Percentiles rank a stretch among this genome's conserved stretches.
Conservation (phyloP, 371 early-diverging fungal genomes). For the Gilbertella persicaria region DNA sequence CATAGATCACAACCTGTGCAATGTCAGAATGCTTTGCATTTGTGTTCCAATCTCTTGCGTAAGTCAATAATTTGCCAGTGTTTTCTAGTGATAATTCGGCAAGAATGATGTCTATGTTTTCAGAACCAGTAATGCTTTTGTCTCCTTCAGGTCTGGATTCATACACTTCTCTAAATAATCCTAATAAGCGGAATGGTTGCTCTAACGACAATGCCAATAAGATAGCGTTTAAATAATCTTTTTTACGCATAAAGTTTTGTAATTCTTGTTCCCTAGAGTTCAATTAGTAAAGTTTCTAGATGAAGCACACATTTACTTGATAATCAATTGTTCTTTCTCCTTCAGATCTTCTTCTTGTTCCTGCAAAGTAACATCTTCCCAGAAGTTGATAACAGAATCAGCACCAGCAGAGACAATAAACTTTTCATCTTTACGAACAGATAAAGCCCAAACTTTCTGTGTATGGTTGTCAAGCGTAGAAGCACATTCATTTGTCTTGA, state of each 20-base stretch:
- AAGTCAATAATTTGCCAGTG: conserved; percentile 77
- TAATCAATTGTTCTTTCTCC: conserved; percentile 69
- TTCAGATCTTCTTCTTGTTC: conserved; percentile 73
- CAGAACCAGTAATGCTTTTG: conserved; percentile 61
- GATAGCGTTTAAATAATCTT: conserved; percentile 94
- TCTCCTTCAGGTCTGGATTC: conserved; percentile 53
- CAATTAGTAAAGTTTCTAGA: too few relatives aligned
- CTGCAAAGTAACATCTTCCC: conserved; percentile 88
- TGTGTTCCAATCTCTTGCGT: conserved; percentile 95
- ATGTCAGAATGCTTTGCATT: conserved; percentile 76
- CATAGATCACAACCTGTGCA: conserved; percentile 84
- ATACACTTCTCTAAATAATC: conserved; percentile 71
- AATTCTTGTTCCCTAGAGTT: conserved; percentile 93
- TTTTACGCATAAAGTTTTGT: conserved; percentile 77
- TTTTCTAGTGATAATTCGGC: conserved; percentile 56
- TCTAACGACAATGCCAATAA: conserved; percentile 86
- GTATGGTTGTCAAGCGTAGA: conserved; percentile 91
- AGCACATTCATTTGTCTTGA: conserved; percentile 87
- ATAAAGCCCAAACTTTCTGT: conserved; percentile 93
- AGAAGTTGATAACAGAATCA: conserved; percentile 87
- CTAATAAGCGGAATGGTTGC: conserved; percentile 83
- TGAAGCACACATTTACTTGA: conserved; percentile 51
- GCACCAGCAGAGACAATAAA: conserved; percentile 85
- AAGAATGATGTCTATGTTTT: conserved; percentile 68
- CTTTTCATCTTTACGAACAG: conserved; percentile 75